phyloP scores from a whole-genome alignment of 345 rosid species.

The Murraya paniculata region DNA sequence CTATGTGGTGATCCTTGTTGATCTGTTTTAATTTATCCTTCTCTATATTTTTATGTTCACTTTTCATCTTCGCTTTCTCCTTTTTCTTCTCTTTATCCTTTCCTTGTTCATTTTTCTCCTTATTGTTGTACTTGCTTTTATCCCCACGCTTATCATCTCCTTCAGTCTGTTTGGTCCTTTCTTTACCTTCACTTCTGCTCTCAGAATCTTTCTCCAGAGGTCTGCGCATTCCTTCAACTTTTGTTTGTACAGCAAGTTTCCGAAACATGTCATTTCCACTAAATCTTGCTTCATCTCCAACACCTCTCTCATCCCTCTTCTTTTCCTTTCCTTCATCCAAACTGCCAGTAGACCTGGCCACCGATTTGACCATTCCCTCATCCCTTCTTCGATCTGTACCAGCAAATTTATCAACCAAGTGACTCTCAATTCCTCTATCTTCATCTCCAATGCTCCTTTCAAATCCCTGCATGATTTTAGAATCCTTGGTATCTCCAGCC shows the following conservation, averaged over 20 bases:
- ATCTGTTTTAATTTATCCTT: slow-evolving; percentile 29
- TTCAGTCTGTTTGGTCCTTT: slow-evolving; percentile 33
- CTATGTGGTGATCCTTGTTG: slow-evolving; percentile 24
- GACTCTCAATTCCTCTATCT: slow-evolving; percentile 23
- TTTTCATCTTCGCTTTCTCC: slow-evolving; percentile 26
- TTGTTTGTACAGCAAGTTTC: slow-evolving; percentile 24
- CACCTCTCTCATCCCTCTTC: slow-evolving; percentile 27
- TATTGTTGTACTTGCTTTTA: slow-evolving; percentile 25
- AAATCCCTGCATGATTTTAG: slow-evolving; percentile 37
- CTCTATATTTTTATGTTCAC: slow-evolving; percentile 21
- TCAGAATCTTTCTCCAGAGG: slow-evolving; percentile 24
- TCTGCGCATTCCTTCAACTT: slow-evolving; percentile 26
- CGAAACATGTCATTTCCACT: slow-evolving; percentile 27
- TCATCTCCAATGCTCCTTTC: slow-evolving; percentile 42
- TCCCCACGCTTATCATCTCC: slow-evolving; percentile 29
- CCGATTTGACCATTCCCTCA: slow-evolving; percentile 28
- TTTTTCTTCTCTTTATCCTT: slow-evolving; percentile 33
- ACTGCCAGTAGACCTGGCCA: slow-evolving; percentile 19
- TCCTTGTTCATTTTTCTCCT: slow-evolving; percentile 24
- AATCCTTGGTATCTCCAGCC: slow-evolving; percentile 22
- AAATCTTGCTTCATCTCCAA: slow-evolving; percentile 25
- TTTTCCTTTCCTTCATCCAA: slow-evolving; percentile 34
- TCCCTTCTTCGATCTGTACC: slow-evolving; percentile 29
- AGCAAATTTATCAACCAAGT: slow-evolving; percentile 28
- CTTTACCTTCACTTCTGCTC: slow-evolving; percentile 32